A percentile compares a stretch with the other conserved stretches of the same genome.
Conservation (phyloP, 495 filamentous ascomycete genomes). For the Penicillium longicatenatum region DNA sequence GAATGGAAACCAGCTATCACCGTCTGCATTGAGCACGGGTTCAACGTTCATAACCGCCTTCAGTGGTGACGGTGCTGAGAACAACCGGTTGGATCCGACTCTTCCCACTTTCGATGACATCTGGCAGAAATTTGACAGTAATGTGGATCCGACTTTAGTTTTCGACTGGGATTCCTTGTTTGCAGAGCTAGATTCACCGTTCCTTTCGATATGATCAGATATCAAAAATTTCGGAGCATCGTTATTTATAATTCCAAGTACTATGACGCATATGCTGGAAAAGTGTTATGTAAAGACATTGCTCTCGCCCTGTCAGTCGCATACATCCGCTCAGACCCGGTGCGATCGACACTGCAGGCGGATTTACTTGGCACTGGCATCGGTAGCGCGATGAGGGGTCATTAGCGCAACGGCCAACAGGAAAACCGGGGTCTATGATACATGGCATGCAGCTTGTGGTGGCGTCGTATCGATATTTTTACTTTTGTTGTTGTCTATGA, state of each 20-base stretch:
- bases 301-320: neutral
- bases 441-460: conserved; percentile 8
- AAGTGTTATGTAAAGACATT: conserved; percentile 1
- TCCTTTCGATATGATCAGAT: conserved; percentile 2
- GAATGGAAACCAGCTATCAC: neutral
- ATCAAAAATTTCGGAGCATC: neutral
- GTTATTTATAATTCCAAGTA: neutral
- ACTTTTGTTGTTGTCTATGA: neutral
- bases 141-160: conserved; percentile 13
- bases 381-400: conserved; percentile 11
- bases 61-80: neutral
- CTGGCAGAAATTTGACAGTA: conserved; percentile 26
- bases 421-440: conserved; percentile 3
- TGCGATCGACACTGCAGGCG: conserved; percentile 12
- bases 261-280: neutral
- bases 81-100: conserved; percentile 6
- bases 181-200: conserved; percentile 24
- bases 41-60: neutral
- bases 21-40: neutral
- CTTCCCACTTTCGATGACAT: conserved; percentile 23
- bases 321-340: conserved; percentile 4
- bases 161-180: conserved; percentile 30
- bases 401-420: conserved; percentile 8
- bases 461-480: neutral
- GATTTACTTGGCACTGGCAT: conserved; percentile 10